A percentile compares a stretch with the other conserved stretches of the same genome.
Conservation (phyloP, 148 eudicot species). For the Polygonum maritimum region DNA sequence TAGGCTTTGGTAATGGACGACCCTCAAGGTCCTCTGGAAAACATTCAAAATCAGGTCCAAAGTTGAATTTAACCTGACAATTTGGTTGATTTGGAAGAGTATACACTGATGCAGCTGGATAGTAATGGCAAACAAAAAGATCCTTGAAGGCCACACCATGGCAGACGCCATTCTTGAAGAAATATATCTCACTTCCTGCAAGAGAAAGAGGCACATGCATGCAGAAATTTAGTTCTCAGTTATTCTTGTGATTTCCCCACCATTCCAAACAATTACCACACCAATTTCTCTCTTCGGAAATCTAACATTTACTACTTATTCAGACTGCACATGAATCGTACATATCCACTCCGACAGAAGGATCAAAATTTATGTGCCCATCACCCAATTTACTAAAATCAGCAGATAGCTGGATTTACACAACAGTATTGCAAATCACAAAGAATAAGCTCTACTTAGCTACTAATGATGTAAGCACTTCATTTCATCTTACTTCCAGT, state of each 20-base stretch:
- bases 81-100: conserved; percentile 96
- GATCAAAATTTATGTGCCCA: background rate
- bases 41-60: conserved; percentile 84
- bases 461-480: background rate
- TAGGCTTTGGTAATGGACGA: conserved; percentile 67
- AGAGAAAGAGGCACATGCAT: conserved; percentile 8
- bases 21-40: conserved; percentile 66
- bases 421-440: background rate
- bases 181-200: conserved; percentile 94
- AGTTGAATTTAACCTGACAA: conserved; percentile 80
- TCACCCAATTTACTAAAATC: background rate
- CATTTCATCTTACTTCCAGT: background rate
- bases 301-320: background rate
- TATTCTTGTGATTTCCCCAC: background rate
- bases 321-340: background rate
- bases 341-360: background rate
- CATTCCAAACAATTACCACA: background rate
- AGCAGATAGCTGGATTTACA: background rate
- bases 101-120: conserved; percentile 95
- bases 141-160: conserved; percentile 85
- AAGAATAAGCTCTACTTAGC: background rate
- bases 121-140: conserved; percentile 79
- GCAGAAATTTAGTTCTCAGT: background rate
- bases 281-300: too few species aligned
- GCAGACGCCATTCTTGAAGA: conserved; percentile 75